Percentiles rank a stretch among this genome's conserved stretches.
Conservation (phyloP, 1,284 basidiomycete species). For the Puccinia horiana region DNA sequence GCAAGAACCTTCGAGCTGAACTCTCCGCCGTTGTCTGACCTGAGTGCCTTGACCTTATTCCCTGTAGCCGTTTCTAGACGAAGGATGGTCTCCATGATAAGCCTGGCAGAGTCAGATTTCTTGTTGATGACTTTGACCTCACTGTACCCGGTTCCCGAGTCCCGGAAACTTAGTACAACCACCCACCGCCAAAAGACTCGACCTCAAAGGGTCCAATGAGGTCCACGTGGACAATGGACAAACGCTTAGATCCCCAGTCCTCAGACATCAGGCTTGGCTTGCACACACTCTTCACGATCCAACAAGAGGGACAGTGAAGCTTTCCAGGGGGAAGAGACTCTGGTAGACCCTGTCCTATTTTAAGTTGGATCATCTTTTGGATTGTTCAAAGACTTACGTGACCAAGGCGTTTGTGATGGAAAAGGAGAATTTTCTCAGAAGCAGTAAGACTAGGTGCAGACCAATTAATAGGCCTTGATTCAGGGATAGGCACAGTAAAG, state of each 20-base stretch:
- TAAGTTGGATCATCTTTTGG: background rate
- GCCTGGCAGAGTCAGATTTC: background rate
- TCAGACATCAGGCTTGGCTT: background rate
- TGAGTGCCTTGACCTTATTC: background rate
- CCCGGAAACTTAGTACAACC: background rate
- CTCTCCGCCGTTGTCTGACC: conserved; percentile 13
- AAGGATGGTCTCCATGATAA: background rate
- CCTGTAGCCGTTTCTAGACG: background rate
- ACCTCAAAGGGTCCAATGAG: conserved; percentile 15
- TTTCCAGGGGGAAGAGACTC: background rate
- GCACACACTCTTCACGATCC: background rate
- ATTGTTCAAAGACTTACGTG: background rate
- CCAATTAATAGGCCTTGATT: background rate
- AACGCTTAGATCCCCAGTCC: too few species aligned
- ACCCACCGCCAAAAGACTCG: background rate
- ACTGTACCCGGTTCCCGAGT: background rate
- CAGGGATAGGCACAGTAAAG: background rate
- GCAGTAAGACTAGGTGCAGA: background rate
- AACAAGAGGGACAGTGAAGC: background rate
- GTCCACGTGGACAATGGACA: background rate
- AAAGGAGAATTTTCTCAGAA: background rate
- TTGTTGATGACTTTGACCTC: background rate
- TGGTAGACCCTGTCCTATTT: background rate
- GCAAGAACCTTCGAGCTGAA: background rate
- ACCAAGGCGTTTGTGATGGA: background rate